Conservation (phyloP, 2,329 filamentous ascomycete species). For the Hymenoscyphus infarciens region DNA sequence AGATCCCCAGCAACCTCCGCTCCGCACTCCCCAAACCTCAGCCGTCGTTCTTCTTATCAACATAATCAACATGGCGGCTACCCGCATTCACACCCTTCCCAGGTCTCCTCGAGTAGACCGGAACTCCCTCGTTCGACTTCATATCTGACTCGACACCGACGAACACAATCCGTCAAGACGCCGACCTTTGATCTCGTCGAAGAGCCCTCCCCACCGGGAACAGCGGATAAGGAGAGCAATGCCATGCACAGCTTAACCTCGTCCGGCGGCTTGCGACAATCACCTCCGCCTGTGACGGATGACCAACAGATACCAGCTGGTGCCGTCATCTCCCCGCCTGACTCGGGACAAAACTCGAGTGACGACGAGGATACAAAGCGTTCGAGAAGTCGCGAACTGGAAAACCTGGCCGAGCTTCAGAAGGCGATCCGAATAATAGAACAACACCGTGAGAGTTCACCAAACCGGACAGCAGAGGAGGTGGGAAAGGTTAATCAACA, state of each 20-base stretch:
- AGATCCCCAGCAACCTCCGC: constrained; percentile 59
- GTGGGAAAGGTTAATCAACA: constrained; percentile 26
- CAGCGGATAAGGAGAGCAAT: constrained; percentile 30
- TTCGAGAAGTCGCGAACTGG: constrained; percentile 27
- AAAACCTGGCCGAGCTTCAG: constrained; percentile 59
- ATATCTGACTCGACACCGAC: constrained; percentile 61
- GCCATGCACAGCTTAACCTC: constrained; percentile 33
- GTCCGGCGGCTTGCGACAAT: constrained; percentile 69
- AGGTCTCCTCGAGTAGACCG: constrained; percentile 41
- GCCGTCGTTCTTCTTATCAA: constrained; percentile 57
- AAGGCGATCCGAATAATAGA: constrained; percentile 80
- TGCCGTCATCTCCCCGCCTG: constrained; percentile 86
- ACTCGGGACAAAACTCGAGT: constrained; percentile 75
- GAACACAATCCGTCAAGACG: constrained; percentile 48
- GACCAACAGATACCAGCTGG: constrained; percentile 71
- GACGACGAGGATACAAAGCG: constrained; percentile 67
- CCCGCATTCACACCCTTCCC: neutral
- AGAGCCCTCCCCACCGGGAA: constrained; percentile 29
- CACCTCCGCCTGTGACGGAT: constrained; percentile 76
- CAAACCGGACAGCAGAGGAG: constrained; percentile 36
- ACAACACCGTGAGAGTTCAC: constrained; percentile 58
- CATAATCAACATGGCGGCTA: constrained; percentile 34
- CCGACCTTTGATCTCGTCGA: constrained; percentile 32
- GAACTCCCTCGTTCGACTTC: constrained; percentile 61
- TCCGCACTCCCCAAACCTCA: constrained; percentile 52